Evolutionary conservation across 108 stramenopile genomes (phyloP).

Genomic region (Chaetoceros tenuissimus): DNA sequence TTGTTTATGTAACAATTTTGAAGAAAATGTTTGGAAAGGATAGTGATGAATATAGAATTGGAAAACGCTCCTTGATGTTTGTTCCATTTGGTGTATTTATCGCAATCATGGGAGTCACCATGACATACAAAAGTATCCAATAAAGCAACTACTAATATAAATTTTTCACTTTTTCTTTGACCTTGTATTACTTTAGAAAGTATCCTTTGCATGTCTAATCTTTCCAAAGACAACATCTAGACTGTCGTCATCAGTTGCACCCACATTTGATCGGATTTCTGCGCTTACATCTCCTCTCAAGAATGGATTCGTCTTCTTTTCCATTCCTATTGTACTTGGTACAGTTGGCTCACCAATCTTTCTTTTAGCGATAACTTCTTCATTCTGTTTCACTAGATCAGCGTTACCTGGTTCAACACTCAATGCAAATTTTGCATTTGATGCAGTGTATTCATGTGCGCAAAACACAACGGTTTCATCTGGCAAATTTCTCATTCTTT

Average conservation of each 20-base stretch:
- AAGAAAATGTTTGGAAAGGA: constrained; percentile 15
- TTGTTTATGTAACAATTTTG: constrained; percentile 33
- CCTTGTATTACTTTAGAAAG: no score
- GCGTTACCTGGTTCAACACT: constrained; percentile 69
- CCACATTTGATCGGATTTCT: constrained; percentile 57
- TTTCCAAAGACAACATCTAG: constrained; percentile 51
- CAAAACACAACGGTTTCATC: constrained; percentile 73
- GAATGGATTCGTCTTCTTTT: constrained; percentile 76
- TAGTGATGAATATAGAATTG: constrained; percentile 24
- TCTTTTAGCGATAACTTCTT: constrained; percentile 39
- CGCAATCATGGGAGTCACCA: constrained; percentile 34
- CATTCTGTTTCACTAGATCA: constrained; percentile 37
- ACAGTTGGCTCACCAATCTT: constrained; percentile 63
- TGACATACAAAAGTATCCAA: constrained; percentile 46
- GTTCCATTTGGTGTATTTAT: constrained; percentile 44
- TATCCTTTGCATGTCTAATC: constrained; percentile 60
- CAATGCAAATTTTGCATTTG: constrained; percentile 71
- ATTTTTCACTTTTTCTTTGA: no score
- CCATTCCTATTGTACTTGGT: constrained; percentile 53
- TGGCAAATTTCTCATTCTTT: constrained; percentile 53
- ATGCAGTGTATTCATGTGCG: constrained; percentile 80
- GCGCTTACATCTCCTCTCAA: constrained; percentile 61
- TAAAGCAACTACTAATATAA: no score
- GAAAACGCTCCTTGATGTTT: constrained; percentile 24
- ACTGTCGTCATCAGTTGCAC: constrained; percentile 32